These are phyloP conservation scores for Williopsis jadinii DNA, from an alignment of 1,139 yeast species.

Conservation along the genomic window DNA sequence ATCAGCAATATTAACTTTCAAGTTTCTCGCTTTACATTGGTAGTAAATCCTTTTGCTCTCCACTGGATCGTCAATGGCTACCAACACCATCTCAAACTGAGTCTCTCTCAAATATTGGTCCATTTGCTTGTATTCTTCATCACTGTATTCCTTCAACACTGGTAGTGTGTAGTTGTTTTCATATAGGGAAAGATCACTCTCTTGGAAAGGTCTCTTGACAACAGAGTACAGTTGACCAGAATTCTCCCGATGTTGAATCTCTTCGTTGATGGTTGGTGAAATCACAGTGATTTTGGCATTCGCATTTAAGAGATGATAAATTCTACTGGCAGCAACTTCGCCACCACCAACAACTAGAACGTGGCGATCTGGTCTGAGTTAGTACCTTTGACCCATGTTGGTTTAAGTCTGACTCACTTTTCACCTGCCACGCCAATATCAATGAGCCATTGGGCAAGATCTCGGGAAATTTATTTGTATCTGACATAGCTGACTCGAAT, in stretches of 20 bases:
- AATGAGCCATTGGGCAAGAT: constrained; percentile 38
- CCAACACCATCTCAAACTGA: constrained; percentile 58
- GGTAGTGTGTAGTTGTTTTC: constrained; percentile 24
- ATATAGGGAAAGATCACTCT: constrained; percentile 45
- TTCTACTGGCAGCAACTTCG: constrained; percentile 70
- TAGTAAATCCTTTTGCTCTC: constrained; percentile 49
- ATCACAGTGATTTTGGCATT: constrained; percentile 66
- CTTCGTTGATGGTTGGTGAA: constrained; percentile 48
- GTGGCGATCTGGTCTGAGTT: constrained; percentile 26
- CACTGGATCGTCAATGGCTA: constrained; percentile 70
- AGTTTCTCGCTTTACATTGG: constrained; percentile 43
- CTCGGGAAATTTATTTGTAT: constrained; percentile 20
- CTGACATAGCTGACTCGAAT: no score
- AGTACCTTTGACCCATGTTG: neutral
- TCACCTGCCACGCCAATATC: constrained; percentile 32
- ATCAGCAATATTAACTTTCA: constrained; percentile 81
- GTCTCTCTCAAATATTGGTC: constrained; percentile 31
- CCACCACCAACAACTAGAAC: constrained; percentile 79
- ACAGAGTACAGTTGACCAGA: constrained; percentile 39
- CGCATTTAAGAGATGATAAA: constrained; percentile 60
- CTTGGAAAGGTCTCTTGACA: constrained; percentile 34
- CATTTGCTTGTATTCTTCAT: constrained; percentile 30
- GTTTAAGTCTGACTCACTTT: constrained; percentile 24
- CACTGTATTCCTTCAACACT: constrained; percentile 11
- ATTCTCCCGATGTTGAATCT: constrained; percentile 28